Evolutionary conservation across 2,329 filamentous ascomycete genomes (phyloP).

Genomic region (Phoma sp.): DNA sequence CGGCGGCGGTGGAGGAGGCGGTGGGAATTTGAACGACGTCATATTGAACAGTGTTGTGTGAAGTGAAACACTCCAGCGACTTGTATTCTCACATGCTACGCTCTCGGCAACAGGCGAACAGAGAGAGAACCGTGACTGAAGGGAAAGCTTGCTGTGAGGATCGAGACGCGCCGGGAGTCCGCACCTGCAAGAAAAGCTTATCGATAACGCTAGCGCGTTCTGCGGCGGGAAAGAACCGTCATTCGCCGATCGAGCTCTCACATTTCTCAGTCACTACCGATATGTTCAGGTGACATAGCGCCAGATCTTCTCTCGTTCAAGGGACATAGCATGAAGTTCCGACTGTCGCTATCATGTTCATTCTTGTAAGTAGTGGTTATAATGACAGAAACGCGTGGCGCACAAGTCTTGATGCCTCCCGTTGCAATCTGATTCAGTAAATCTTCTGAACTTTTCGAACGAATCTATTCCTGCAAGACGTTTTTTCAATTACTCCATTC

Average conservation of each 20-base stretch:
- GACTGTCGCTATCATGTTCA: conserved; percentile 42
- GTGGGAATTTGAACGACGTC: conserved; percentile 55
- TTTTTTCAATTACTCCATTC: neutral
- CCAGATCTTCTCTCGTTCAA: conserved; percentile 3
- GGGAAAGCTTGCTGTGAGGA: no score
- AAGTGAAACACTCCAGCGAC: conserved; percentile 4
- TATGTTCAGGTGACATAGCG: conserved; percentile 21
- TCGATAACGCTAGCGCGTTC: conserved; percentile 16
- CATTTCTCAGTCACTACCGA: conserved; percentile 15
- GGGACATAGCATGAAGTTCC: conserved; percentile 36
- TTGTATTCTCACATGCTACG: conserved; percentile 6
- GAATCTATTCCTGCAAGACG: neutral
- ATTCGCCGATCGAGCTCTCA: conserved; percentile 10
- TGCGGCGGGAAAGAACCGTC: conserved; percentile 15
- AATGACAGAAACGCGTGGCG: neutral
- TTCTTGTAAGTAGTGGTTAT: conserved; percentile 42
- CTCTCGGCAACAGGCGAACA: no score
- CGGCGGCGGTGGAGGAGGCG: conserved; percentile 53
- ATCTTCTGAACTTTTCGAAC: neutral
- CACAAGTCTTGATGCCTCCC: neutral
- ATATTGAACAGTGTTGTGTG: conserved; percentile 20
- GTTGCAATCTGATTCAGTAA: neutral
- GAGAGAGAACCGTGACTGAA: no score
- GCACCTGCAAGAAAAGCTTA: conserved; percentile 12
- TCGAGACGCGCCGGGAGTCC: conserved; percentile 2